A percentile compares a stretch with the other conserved stretches of the same genome.
Conservation (phyloP, 139 green algal genomes). For the Edaphochlamys debaryana region DNA sequence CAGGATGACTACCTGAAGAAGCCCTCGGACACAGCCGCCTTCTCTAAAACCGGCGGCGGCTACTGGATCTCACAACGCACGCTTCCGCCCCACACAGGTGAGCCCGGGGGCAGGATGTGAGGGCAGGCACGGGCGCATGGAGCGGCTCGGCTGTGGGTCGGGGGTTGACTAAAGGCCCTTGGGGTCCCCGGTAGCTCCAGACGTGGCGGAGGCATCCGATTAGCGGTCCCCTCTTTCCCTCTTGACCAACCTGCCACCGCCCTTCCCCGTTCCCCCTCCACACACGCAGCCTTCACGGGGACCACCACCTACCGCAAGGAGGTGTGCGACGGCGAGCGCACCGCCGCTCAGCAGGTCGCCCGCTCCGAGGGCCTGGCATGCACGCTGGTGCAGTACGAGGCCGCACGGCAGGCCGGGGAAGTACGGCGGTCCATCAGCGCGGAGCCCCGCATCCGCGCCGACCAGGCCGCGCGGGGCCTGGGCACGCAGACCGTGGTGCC, state of each 20-base stretch:
- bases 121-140: too few species aligned
- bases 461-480: conserved; percentile 5
- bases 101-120: too few species aligned
- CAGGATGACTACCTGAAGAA: conserved; percentile 26
- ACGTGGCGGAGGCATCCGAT: too few species aligned
- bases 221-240: too few species aligned
- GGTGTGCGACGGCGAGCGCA: conserved; percentile 44
- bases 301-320: conserved; percentile 64
- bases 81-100: neutral
- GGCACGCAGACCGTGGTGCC: conserved; percentile 21
- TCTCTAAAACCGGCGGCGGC: conserved; percentile 49
- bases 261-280: too few species aligned
- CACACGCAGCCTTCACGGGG: conserved; percentile 45
- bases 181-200: too few species aligned
- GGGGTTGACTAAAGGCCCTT: too few species aligned
- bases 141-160: too few species aligned
- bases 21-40: conserved; percentile 41
- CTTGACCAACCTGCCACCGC: too few species aligned
- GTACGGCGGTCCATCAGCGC: conserved; percentile 25
- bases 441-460: conserved; percentile 5
- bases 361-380: conserved; percentile 33
- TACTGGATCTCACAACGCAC: conserved; percentile 51
- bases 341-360: conserved; percentile 41
- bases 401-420: conserved; percentile 28
- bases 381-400: conserved; percentile 51